Evolutionary conservation across 805 yeast species (phyloP).

Genomic region (Teunomyces tritomae): DNA sequence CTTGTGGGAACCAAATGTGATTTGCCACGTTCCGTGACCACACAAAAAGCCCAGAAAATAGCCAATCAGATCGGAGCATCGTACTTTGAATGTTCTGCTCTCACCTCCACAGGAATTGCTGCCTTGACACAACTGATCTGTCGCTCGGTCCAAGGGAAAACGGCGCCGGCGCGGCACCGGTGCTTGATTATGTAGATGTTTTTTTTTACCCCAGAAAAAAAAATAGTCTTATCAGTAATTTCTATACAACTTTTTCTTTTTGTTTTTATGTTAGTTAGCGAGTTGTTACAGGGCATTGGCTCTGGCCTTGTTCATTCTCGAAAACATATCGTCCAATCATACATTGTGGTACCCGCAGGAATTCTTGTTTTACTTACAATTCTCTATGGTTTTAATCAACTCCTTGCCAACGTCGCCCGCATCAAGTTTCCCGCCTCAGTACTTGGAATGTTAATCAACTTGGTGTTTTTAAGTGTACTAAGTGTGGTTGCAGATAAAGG

Average conservation of each 20-base stretch:
- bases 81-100: background rate
- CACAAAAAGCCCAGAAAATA: background rate
- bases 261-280: background rate
- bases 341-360: conserved; percentile 49
- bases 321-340: conserved; percentile 39
- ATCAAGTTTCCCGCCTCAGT: conserved; percentile 70
- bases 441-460: conserved; percentile 62
- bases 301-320: conserved; percentile 34
- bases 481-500: conserved; percentile 22
- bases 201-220: background rate
- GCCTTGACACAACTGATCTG: background rate
- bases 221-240: background rate
- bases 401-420: conserved; percentile 41
- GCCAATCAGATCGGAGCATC: background rate
- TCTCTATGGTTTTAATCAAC: conserved; percentile 52
- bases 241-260: background rate
- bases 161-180: background rate
- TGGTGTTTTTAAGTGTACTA: conserved; percentile 41
- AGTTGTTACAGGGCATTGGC: conserved; percentile 23
- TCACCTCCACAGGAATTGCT: background rate
- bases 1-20: conserved; percentile 91
- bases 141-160: background rate
- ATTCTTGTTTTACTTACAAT: conserved; percentile 41
- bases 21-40: conserved; percentile 51
- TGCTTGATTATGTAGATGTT: background rate